Conservation (phyloP, 2,329 filamentous ascomycete genomes). For the Leptographium radiaticola region DNA sequence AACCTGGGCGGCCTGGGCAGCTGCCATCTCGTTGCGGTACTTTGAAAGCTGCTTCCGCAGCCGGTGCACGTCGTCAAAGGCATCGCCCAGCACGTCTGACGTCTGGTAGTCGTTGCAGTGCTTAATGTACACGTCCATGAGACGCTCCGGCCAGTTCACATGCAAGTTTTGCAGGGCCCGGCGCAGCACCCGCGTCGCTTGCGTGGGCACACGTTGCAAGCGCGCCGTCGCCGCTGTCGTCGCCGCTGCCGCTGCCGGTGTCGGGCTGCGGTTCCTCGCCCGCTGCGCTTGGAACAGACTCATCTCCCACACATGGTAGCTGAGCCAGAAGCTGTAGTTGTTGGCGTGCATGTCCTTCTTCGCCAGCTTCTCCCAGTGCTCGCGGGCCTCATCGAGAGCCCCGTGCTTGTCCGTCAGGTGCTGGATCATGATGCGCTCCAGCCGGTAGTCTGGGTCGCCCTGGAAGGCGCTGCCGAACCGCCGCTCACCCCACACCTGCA, state of each 20-base stretch:
- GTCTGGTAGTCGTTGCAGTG: slow-evolving; percentile 88
- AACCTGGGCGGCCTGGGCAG: slow-evolving; percentile 28
- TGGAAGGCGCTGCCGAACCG: slow-evolving; percentile 64
- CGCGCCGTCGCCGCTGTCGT: slow-evolving; percentile 28
- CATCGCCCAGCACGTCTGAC: slow-evolving; percentile 59
- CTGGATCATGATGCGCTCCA: slow-evolving; percentile 86
- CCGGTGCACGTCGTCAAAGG: slow-evolving; percentile 60
- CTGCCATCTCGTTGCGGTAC: slow-evolving; percentile 46
- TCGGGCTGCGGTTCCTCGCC: slow-evolving; percentile 33
- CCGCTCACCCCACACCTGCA: slow-evolving; percentile 63
- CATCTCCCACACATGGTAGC: slow-evolving; percentile 89
- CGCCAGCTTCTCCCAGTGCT: slow-evolving; percentile 60
- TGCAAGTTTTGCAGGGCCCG: slow-evolving; percentile 50
- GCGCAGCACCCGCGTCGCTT: slow-evolving; percentile 64
- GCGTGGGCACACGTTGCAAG: slow-evolving; percentile 47
- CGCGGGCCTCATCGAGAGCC: slow-evolving; percentile 62
- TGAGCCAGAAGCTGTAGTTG: slow-evolving; percentile 87
- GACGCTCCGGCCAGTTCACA: slow-evolving; percentile 64
- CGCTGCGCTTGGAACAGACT: slow-evolving; percentile 37
- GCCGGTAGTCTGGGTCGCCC: slow-evolving; percentile 77
- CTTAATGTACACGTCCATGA: slow-evolving; percentile 60
- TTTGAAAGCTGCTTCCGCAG: slow-evolving; percentile 48
- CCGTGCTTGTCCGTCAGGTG: slow-evolving; percentile 78
- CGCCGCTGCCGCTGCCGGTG: slow-evolving; percentile 33
- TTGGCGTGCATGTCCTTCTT: slow-evolving; percentile 52